Evolutionary conservation across 2,329 filamentous ascomycete species (phyloP).

Genomic region (Apiospora kogelbergensis): DNA sequence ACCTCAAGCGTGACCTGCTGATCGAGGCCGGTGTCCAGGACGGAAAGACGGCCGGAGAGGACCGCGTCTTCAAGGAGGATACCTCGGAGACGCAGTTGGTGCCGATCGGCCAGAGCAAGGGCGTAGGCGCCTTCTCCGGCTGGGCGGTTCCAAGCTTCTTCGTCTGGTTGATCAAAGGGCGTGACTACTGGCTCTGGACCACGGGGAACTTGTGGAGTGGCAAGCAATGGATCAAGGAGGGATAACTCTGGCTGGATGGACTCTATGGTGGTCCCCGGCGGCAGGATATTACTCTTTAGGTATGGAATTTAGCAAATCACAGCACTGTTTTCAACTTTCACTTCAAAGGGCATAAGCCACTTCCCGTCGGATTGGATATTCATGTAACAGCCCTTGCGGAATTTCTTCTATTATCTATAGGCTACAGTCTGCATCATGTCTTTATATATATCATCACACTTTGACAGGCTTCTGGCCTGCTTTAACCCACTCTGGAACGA

Average conservation of each 20-base stretch:
- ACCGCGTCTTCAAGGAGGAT: constrained; percentile 42
- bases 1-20: constrained; percentile 50
- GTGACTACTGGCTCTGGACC: constrained; percentile 53
- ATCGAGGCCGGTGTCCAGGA: constrained; percentile 28
- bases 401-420: background rate
- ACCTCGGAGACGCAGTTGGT: constrained; percentile 45
- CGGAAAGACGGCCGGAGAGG: constrained; percentile 19
- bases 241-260: constrained; percentile 15
- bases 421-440: background rate
- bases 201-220: constrained; percentile 48
- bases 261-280: too few species aligned
- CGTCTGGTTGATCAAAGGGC: constrained; percentile 50
- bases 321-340: too few species aligned
- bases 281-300: too few species aligned
- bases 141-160: constrained; percentile 42
- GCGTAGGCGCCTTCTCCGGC: constrained; percentile 45
- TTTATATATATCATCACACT: background rate
- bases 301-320: too few species aligned
- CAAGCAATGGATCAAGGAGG: constrained; percentile 48
- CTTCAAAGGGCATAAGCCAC: too few species aligned
- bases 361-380: too few species aligned
- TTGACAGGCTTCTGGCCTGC: background rate
- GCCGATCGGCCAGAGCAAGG: constrained; percentile 44
- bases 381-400: too few species aligned
- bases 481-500: constrained; percentile 48